phyloP scores from a whole-genome alignment of 139 green algal genomes.

The Chlorella sp. region DNA sequence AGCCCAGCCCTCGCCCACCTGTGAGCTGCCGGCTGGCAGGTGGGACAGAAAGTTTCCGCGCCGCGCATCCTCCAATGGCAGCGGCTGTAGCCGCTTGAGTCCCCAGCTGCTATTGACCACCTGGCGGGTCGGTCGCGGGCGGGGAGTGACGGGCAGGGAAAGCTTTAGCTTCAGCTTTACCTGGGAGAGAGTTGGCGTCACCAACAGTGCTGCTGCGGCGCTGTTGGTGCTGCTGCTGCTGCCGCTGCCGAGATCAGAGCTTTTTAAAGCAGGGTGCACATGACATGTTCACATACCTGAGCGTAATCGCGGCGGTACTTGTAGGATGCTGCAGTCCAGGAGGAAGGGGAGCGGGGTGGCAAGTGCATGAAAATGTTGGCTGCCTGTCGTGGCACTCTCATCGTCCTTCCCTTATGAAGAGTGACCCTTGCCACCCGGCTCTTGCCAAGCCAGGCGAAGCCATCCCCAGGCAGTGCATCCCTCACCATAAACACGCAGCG shows the following conservation, averaged over 20 bases:
- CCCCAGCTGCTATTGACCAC: conserved; percentile 17
- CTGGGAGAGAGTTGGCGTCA: too few relatives aligned
- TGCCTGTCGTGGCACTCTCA: neutral
- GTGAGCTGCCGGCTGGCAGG: neutral
- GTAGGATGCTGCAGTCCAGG: conserved; percentile 45
- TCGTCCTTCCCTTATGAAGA: neutral
- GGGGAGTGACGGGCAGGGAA: too few relatives aligned
- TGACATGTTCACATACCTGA: too few relatives aligned
- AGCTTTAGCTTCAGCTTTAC: too few relatives aligned
- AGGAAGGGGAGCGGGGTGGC: neutral
- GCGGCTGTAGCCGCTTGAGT: conserved; percentile 10
- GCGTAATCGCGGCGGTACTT: conserved; percentile 55
- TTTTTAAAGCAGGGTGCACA: too few relatives aligned
- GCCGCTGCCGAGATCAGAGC: too few relatives aligned
- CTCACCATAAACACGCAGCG: conserved; percentile 27
- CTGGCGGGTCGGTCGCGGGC: too few relatives aligned
- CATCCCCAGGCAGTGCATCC: neutral
- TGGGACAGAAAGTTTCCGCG: neutral
- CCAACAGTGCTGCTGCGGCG: too few relatives aligned
- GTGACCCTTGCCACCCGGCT: neutral
- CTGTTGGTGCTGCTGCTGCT: too few relatives aligned
- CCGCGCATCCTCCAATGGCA: neutral
- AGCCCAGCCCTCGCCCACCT: too few relatives aligned
- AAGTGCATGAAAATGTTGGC: neutral
- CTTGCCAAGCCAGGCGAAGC: too few relatives aligned